phyloP scores from a whole-genome alignment of 495 filamentous ascomycete species.

The Hyaloscypha finlandica region DNA sequence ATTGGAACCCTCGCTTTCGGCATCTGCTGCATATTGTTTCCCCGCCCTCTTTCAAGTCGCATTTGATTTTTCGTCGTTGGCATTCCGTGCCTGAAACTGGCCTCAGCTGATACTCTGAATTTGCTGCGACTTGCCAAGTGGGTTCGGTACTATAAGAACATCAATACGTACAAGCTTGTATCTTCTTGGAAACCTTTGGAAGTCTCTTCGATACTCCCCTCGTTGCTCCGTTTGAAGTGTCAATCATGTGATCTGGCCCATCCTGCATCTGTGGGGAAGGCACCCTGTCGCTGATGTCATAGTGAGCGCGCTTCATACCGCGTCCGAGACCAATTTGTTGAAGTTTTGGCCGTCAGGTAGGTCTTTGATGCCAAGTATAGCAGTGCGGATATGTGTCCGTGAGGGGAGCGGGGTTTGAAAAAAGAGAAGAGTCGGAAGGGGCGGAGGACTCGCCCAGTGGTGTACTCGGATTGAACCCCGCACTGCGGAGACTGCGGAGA shows the following conservation, averaged over 20 bases:
- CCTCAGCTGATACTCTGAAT: neutral
- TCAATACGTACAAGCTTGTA: constrained; percentile 7
- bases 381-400: neutral
- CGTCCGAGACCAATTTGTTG: neutral
- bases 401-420: neutral
- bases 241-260: neutral
- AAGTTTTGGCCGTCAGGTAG: neutral
- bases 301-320: neutral
- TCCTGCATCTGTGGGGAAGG: neutral
- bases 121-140: neutral
- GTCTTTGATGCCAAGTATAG: neutral
- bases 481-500: neutral
- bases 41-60: constrained; percentile 35
- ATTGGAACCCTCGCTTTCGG: constrained; percentile 38
- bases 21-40: constrained; percentile 37
- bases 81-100: constrained; percentile 34
- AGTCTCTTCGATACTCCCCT: neutral
- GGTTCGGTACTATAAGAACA: neutral
- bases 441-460: neutral
- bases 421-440: neutral
- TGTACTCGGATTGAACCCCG: neutral
- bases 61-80: constrained; percentile 42
- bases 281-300: neutral
- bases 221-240: constrained; percentile 1
- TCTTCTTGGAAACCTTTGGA: constrained; percentile 16